These are phyloP conservation scores for Antitrichia curtipendula DNA, from an alignment of 225 moss, liverwort and hornwort genomes.

Conservation along the genomic window DNA sequence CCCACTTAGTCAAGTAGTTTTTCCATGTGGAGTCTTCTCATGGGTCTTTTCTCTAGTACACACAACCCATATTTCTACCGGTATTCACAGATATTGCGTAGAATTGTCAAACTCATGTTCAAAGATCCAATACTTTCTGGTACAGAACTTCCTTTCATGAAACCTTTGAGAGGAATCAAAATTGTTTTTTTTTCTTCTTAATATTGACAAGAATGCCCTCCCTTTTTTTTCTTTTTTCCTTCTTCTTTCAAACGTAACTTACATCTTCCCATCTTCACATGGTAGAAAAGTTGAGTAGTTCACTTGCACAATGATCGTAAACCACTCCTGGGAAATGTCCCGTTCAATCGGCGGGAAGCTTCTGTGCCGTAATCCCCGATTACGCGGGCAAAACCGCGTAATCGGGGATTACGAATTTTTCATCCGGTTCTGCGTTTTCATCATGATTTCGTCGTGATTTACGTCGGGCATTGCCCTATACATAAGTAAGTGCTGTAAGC, in stretches of 20 bases:
- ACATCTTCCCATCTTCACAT: neutral
- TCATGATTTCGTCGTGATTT: too few relatives aligned
- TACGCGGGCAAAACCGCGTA: too few relatives aligned
- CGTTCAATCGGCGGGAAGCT: too few relatives aligned
- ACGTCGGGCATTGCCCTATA: too few relatives aligned
- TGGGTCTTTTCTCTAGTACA: neutral
- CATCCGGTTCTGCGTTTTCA: too few relatives aligned
- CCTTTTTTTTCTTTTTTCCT: fast-evolving
- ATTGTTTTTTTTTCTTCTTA: fast-evolving
- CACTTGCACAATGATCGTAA: too few relatives aligned
- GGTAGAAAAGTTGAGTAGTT: neutral
- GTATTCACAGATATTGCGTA: fast-evolving
- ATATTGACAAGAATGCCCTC: too few relatives aligned
- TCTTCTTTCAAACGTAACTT: fast-evolving
- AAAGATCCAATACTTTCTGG: neutral
- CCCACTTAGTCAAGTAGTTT: fast-evolving
- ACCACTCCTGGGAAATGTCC: too few relatives aligned
- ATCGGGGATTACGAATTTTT: too few relatives aligned
- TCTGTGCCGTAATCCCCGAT: too few relatives aligned
- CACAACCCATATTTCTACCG: fast-evolving
- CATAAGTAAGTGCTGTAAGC: too few relatives aligned
- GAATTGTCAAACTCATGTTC: neutral
- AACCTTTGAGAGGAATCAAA: neutral
- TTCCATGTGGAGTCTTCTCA: fast-evolving
- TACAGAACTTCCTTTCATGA: too few relatives aligned